Evolutionary conservation across 495 filamentous ascomycete species (phyloP).

Genomic region (Neurospora sp.): DNA sequence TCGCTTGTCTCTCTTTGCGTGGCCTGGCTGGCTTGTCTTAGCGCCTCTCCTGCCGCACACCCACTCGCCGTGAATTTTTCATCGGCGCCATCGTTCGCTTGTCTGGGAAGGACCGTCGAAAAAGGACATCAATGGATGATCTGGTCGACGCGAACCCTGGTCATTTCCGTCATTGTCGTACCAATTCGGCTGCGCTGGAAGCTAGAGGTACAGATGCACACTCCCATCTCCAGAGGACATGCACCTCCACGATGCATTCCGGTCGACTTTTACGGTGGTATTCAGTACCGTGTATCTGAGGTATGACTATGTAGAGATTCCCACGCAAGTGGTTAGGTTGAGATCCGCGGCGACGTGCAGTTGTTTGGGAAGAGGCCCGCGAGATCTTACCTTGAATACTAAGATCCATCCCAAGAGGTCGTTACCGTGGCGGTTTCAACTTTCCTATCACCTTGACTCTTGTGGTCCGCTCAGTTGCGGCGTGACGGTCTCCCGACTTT

Average conservation of each 20-base stretch:
- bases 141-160: constrained; percentile 10
- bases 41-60: background rate
- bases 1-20: background rate
- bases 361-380: background rate
- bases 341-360: background rate
- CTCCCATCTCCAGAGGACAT: background rate
- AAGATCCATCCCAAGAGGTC: background rate
- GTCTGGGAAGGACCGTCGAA: background rate
- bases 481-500: background rate
- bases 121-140: background rate
- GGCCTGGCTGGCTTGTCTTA: background rate
- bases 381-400: background rate
- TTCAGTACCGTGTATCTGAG: background rate
- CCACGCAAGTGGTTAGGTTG: background rate
- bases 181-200: constrained; percentile 10
- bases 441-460: background rate
- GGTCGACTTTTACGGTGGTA: background rate
- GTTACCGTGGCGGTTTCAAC: background rate
- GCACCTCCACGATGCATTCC: background rate
- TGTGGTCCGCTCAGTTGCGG: background rate
- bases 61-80: background rate
- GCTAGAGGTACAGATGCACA: constrained; percentile 3
- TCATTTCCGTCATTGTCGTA: constrained; percentile 24
- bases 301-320: background rate
- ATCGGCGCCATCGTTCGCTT: background rate